Evolutionary conservation across 83 land plant genomes (phyloP).

Genomic region (Diphasiastrum complanatum): DNA sequence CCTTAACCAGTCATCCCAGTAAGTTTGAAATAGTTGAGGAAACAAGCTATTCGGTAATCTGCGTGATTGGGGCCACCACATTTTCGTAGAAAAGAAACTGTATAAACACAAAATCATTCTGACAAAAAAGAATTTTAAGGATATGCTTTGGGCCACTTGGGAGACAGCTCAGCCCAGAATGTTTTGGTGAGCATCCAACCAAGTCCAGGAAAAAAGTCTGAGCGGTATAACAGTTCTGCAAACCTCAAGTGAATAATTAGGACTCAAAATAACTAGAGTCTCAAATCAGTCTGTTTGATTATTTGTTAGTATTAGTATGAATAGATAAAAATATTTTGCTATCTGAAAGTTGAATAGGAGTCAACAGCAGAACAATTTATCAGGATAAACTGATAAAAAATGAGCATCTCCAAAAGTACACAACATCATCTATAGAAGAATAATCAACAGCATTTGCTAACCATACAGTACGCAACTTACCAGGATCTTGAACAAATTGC

Average conservation of each 20-base stretch:
- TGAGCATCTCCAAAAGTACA: not conserved
- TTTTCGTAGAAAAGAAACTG: too few relatives aligned
- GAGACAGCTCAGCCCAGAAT: conserved; percentile 84
- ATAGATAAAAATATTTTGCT: too few relatives aligned
- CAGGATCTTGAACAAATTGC: conserved; percentile 89
- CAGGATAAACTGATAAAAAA: too few relatives aligned
- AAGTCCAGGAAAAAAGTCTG: conserved; percentile 98
- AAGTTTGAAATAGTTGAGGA: conserved; percentile 71
- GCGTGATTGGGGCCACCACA: too few relatives aligned
- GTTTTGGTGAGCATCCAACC: conserved; percentile 94
- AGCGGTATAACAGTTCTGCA: conserved; percentile 83
- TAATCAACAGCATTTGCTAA: not conserved
- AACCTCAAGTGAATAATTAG: conserved; percentile 6
- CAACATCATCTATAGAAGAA: not conserved
- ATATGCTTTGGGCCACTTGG: conserved; percentile 99
- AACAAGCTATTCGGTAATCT: not conserved
- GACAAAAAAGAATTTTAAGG: conserved; percentile 35
- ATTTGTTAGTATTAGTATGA: too few relatives aligned
- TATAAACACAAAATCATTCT: conserved; percentile 8
- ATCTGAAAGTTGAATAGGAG: too few relatives aligned
- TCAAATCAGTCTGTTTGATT: too few relatives aligned
- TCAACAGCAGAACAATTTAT: too few relatives aligned
- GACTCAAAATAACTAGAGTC: too few relatives aligned
- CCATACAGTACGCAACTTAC: too few relatives aligned
- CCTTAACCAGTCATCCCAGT: conserved; percentile 99